Evolutionary conservation across 805 yeast species (phyloP).

Genomic region (Maudiozyma turicensis): DNA sequence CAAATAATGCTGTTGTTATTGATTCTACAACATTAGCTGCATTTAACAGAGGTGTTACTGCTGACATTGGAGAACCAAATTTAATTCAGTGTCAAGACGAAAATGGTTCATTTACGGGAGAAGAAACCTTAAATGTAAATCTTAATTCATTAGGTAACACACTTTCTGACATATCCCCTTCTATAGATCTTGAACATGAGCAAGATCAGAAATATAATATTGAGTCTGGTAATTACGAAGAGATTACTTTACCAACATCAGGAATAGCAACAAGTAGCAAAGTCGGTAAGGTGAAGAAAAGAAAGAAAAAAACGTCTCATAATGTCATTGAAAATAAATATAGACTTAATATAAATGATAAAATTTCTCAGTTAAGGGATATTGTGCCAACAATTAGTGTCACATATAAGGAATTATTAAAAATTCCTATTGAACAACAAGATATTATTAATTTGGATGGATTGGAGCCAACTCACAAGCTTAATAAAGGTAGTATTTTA

Average conservation of each 20-base stretch:
- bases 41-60: not conserved
- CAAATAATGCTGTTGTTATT: not conserved
- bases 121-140: too few relatives aligned
- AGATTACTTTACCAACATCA: not conserved
- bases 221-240: not conserved
- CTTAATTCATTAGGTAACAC: too few relatives aligned
- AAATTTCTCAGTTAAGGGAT: slow-evolving; percentile 53
- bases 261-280: slow-evolving; percentile 4
- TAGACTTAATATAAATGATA: slow-evolving; percentile 60
- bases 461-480: slow-evolving; percentile 61
- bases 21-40: not conserved
- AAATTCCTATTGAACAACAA: slow-evolving; percentile 44
- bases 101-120: not conserved
- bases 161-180: not conserved
- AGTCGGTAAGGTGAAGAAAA: slow-evolving; percentile 11
- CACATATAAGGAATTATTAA: slow-evolving; percentile 35
- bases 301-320: slow-evolving; percentile 51
- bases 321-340: slow-evolving; percentile 66
- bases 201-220: not conserved
- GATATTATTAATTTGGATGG: slow-evolving; percentile 60
- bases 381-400: slow-evolving; percentile 56
- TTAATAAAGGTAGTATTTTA: slow-evolving; percentile 69
- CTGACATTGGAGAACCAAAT: not conserved
- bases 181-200: not conserved
- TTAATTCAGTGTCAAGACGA: not conserved